Percentiles rank a stretch among this genome's conserved stretches.
Evolutionary conservation across 2,329 filamentous ascomycete species (phyloP).

Genomic region (Epicoccum nigrum): DNA sequence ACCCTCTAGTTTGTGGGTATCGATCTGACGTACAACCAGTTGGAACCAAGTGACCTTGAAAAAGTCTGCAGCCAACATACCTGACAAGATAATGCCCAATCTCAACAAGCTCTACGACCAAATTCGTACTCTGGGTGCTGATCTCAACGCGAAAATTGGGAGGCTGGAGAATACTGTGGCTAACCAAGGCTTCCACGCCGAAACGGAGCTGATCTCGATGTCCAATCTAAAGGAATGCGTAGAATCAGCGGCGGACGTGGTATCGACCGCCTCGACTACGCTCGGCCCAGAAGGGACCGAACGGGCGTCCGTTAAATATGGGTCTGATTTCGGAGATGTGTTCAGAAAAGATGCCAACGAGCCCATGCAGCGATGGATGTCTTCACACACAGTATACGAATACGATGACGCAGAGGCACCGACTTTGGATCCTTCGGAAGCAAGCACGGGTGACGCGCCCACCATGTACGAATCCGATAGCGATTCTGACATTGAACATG

Average conservation of each 20-base stretch:
- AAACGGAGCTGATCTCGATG: slow-evolving; percentile 24
- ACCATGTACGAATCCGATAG: slow-evolving; percentile 25
- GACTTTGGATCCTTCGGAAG: slow-evolving; percentile 15
- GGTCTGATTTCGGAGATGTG: slow-evolving; percentile 32
- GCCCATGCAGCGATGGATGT: slow-evolving; percentile 28
- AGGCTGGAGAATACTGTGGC: slow-evolving; percentile 18
- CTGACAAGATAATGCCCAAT: slow-evolving; percentile 28
- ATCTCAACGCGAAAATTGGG: slow-evolving; percentile 29
- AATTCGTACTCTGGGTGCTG: slow-evolving; percentile 23
- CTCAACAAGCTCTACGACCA: slow-evolving; percentile 33
- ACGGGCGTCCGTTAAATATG: slow-evolving; percentile 18
- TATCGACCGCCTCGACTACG: slow-evolving; percentile 31
- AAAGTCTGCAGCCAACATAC: slow-evolving; percentile 26
- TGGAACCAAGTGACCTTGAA: slow-evolving; percentile 34
- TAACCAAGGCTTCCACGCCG: slow-evolving; percentile 14
- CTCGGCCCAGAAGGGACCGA: slow-evolving; percentile 22
- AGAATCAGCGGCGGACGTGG: slow-evolving; percentile 31
- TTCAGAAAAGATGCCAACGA: slow-evolving; percentile 24
- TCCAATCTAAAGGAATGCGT: slow-evolving; percentile 29
- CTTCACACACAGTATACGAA: slow-evolving; percentile 31
- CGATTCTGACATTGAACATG: slow-evolving; percentile 27
- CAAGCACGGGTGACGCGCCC: slow-evolving; percentile 13
- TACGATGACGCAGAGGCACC: slow-evolving; percentile 21
- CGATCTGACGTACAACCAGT: slow-evolving; percentile 5
- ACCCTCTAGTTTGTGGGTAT: background rate